phyloP scores from a whole-genome alignment of 2,329 filamentous ascomycete genomes.

The Colletotrichum melonis region DNA sequence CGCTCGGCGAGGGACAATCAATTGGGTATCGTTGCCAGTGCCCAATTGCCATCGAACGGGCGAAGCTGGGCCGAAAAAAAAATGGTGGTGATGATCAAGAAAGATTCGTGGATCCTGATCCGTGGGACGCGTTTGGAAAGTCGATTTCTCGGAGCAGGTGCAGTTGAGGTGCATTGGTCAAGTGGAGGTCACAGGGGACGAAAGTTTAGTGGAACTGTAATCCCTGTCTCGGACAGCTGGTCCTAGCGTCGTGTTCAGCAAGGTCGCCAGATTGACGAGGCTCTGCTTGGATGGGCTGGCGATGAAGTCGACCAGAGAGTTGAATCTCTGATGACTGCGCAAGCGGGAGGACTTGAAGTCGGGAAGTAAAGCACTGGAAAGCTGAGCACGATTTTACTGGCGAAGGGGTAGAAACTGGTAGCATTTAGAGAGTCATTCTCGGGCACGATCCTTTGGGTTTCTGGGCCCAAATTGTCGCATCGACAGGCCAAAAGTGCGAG shows the following conservation, averaged over 20 bases:
- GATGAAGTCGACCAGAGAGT: not conserved
- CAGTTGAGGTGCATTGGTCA: not conserved
- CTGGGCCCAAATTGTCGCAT: not conserved
- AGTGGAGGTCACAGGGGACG: conserved; percentile 20
- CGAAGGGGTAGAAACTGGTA: not conserved
- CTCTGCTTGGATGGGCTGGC: not conserved
- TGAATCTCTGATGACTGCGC: not conserved
- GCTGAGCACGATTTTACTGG: not conserved
- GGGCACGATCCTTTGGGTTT: not conserved
- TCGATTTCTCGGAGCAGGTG: conserved; percentile 10
- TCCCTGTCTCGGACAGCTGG: not conserved
- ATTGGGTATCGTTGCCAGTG: not conserved
- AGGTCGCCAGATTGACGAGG: not conserved
- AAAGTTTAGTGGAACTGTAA: conserved; percentile 11
- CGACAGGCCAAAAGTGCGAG: not conserved
- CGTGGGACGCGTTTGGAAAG: conserved; percentile 21
- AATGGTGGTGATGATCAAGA: not conserved
- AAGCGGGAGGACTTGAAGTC: not conserved
- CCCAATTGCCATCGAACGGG: not conserved
- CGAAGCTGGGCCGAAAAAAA: not conserved
- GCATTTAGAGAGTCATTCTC: not conserved
- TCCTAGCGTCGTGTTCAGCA: conserved; percentile 1
- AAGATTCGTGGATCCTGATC: conserved; percentile 13
- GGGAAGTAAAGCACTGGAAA: not conserved
- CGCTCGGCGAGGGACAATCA: not conserved